These are phyloP conservation scores for Peronospora farinosa DNA, from an alignment of 352 stramenopile genomes.

Conservation along the genomic window DNA sequence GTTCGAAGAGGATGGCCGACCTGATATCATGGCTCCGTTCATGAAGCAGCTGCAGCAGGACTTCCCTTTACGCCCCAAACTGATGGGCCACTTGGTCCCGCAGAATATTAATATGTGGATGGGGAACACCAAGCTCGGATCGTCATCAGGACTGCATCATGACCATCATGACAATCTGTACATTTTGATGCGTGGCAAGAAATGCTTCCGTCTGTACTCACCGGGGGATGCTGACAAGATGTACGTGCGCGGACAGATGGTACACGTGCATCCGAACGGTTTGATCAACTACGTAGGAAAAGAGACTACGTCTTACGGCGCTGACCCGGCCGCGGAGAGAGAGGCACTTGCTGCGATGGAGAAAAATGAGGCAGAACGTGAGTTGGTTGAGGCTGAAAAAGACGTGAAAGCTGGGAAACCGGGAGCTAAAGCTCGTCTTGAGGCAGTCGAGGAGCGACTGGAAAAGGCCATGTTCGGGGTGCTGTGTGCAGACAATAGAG, in stretches of 20 bases:
- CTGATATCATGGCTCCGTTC: constrained; percentile 83
- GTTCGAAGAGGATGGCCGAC: constrained; percentile 62
- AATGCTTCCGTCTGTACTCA: constrained; percentile 92
- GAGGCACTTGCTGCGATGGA: constrained; percentile 55
- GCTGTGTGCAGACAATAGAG: constrained; percentile 52
- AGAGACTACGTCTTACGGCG: constrained; percentile 74
- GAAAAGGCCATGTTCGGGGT: constrained; percentile 74
- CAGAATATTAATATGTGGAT: constrained; percentile 98
- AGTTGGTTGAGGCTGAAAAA: constrained; percentile 52
- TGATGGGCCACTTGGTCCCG: constrained; percentile 86
- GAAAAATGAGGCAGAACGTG: constrained; percentile 52
- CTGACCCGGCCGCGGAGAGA: constrained; percentile 50
- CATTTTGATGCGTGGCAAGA: constrained; percentile 89
- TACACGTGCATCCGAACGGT: constrained; percentile 90
- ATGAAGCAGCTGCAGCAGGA: constrained; percentile 65
- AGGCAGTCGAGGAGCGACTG: constrained; percentile 50
- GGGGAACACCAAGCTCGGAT: constrained; percentile 80
- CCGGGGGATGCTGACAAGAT: constrained; percentile 85
- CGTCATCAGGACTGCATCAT: constrained; percentile 92
- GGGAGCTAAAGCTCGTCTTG: constrained; percentile 42
- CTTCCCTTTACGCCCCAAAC: constrained; percentile 78
- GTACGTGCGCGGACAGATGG: constrained; percentile 85
- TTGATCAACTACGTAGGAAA: constrained; percentile 93
- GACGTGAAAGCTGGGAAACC: constrained; percentile 43
- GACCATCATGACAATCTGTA: constrained; percentile 99